phyloP scores from a whole-genome alignment of 805 yeast species.

The Myxozyma neotropica region DNA sequence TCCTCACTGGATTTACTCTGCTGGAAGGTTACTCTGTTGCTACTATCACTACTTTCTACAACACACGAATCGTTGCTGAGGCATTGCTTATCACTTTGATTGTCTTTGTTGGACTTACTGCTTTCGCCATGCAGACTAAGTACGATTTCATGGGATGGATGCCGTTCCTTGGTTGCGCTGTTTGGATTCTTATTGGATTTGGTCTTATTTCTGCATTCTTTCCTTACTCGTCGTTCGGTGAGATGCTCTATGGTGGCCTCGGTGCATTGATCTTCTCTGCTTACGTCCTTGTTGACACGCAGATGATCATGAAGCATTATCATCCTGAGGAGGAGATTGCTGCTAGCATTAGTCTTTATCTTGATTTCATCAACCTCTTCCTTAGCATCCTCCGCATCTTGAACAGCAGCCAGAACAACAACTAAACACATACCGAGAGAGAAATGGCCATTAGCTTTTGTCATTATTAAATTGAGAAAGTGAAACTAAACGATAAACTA shows the following conservation, averaged over 20 bases:
- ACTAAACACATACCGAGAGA: neutral
- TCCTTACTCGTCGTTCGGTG: slow-evolving; percentile 58
- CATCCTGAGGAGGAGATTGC: slow-evolving; percentile 85
- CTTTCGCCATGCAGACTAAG: slow-evolving; percentile 74
- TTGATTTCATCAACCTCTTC: slow-evolving; percentile 82
- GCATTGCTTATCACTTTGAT: slow-evolving; percentile 70
- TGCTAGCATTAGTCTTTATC: slow-evolving; percentile 74
- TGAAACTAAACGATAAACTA: neutral
- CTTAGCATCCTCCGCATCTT: slow-evolving; percentile 71
- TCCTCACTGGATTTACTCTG: slow-evolving; percentile 68
- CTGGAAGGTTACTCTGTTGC: slow-evolving; percentile 77
- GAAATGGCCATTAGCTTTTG: neutral
- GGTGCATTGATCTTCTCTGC: slow-evolving; percentile 76
- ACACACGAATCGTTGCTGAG: slow-evolving; percentile 64
- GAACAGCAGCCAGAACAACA: slow-evolving; percentile 36
- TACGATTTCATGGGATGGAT: slow-evolving; percentile 74
- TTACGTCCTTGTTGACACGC: slow-evolving; percentile 80
- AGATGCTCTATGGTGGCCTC: slow-evolving; percentile 65
- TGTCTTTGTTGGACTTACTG: slow-evolving; percentile 73
- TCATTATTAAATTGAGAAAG: neutral
- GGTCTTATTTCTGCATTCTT: slow-evolving; percentile 73
- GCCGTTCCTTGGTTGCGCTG: slow-evolving; percentile 56
- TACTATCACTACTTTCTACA: slow-evolving; percentile 61
- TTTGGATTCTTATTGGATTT: slow-evolving; percentile 71
- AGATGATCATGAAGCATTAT: slow-evolving; percentile 68